phyloP scores from a whole-genome alignment of 257 asterid genomes.

The Nicotiana paniculata region DNA sequence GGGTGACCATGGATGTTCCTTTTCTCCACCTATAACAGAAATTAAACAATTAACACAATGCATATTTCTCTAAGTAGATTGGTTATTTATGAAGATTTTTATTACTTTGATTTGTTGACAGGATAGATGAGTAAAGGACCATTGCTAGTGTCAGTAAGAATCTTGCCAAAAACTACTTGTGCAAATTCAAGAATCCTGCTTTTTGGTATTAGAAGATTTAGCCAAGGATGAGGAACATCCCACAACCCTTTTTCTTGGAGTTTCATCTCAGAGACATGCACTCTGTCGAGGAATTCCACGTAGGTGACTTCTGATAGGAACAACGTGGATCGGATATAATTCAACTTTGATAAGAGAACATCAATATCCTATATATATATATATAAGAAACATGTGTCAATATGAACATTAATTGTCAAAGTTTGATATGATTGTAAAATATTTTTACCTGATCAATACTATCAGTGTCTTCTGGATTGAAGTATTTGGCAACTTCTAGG shows the following conservation, averaged over 20 bases:
- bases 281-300: slow-evolving; percentile 65
- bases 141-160: slow-evolving; percentile 61
- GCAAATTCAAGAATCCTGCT: slow-evolving; percentile 59
- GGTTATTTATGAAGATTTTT: background rate
- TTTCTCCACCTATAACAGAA: slow-evolving; percentile 55
- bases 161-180: slow-evolving; percentile 54
- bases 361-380: slow-evolving; percentile 46
- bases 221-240: slow-evolving; percentile 96
- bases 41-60: background rate
- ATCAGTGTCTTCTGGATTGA: slow-evolving; percentile 38
- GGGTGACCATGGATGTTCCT: slow-evolving; percentile 69
- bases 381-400: slow-evolving; percentile 4
- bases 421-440: background rate
- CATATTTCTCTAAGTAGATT: background rate
- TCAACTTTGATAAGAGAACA: slow-evolving; percentile 39
- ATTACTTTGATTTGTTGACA: slow-evolving; percentile 68
- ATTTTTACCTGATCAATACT: slow-evolving; percentile 38
- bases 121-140: slow-evolving; percentile 91
- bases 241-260: slow-evolving; percentile 63
- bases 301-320: slow-evolving; percentile 67
- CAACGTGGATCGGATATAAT: slow-evolving; percentile 54
- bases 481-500: slow-evolving; percentile 76
- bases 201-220: slow-evolving; percentile 70
- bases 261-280: slow-evolving; percentile 57
- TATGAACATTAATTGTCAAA: no score